phyloP scores from a whole-genome alignment of 1,284 basidiomycete species.

The Ustilago vetiveriae region DNA sequence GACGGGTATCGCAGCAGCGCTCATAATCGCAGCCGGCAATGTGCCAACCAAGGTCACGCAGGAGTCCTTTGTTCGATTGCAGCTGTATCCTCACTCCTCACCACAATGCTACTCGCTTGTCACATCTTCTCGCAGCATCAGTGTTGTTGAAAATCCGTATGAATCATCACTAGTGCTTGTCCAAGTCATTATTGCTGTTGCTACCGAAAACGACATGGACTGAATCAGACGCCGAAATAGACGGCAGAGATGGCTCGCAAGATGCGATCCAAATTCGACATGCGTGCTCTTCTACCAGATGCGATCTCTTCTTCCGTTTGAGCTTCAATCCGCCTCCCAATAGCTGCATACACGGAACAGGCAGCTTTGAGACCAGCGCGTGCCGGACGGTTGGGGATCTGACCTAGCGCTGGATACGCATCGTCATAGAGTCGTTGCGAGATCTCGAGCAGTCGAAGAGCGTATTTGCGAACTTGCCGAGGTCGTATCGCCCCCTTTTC shows the following conservation, averaged over 20 bases:
- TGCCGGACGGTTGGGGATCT: constrained; percentile 48
- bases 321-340: constrained; percentile 35
- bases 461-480: constrained; percentile 38
- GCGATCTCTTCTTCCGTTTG: constrained; percentile 30
- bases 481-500: constrained; percentile 8
- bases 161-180: too few species aligned
- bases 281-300: constrained; percentile 27
- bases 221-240: constrained; percentile 28
- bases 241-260: constrained; percentile 29
- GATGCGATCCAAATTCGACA: constrained; percentile 34
- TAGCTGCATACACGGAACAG: constrained; percentile 55
- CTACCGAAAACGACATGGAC: too few species aligned
- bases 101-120: too few species aligned
- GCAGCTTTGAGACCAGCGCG: constrained; percentile 53
- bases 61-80: too few species aligned
- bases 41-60: too few species aligned
- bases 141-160: too few species aligned
- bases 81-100: too few species aligned
- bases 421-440: constrained; percentile 38
- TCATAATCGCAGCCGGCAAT: too few species aligned
- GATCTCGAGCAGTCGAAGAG: constrained; percentile 32
- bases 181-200: too few species aligned
- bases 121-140: too few species aligned
- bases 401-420: constrained; percentile 42
- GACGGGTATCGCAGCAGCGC: too few species aligned